Evolutionary conservation across 345 rosid species (phyloP), one percentile per base, ranked within the genome.

Genomic region (Eucalyptus sp.): DNA sequence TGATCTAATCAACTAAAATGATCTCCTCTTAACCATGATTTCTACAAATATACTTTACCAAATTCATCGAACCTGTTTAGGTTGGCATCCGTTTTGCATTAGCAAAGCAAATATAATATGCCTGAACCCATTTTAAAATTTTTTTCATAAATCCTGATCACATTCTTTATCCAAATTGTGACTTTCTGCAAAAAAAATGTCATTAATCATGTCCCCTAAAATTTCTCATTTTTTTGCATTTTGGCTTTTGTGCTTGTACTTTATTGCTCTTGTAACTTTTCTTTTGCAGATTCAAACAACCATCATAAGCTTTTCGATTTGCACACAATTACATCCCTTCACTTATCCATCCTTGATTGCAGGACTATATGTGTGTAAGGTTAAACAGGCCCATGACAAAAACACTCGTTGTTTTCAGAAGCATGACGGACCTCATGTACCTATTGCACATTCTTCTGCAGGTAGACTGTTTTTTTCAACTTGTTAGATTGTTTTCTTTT

Each of bases 371-470:
- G 86, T 96, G 99, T 91, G 93, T 96, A 87, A 92, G 88, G 51
- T 92, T 96, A 44, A 90, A 94, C 68, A 86, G 90, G 95, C 87
- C 92, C 8, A 62, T 92, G 93, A 89, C 99, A 44, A 92, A 64
- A 48, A 22, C 90, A 46, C 84, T 96, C 83, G 95, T 95, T 88
- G 87, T 86, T 88, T 88, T 95, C 22, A 93, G 98, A 90, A 95
- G 93, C 91, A 1, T 94, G 86, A 95, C 95, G 10, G 99, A 97
- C 92, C 66, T 94, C 89, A 89, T 96, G 22, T 96, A 93, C 95
- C 86, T 94, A 22, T 86, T 95, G 50, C 92, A 96, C 94, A 95
- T 97, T 80, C 92, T 96, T 90, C 97, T 97, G 92, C 98, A 96
- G 99, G 99, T 97, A 89, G 48, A 60, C 76, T 50, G 76, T 48